Percentiles rank a stretch among this genome's conserved stretches.
These are phyloP conservation scores for Apiospora arundinis DNA, from an alignment of 2,329 filamentous ascomycete genomes.

Conservation along the genomic window DNA sequence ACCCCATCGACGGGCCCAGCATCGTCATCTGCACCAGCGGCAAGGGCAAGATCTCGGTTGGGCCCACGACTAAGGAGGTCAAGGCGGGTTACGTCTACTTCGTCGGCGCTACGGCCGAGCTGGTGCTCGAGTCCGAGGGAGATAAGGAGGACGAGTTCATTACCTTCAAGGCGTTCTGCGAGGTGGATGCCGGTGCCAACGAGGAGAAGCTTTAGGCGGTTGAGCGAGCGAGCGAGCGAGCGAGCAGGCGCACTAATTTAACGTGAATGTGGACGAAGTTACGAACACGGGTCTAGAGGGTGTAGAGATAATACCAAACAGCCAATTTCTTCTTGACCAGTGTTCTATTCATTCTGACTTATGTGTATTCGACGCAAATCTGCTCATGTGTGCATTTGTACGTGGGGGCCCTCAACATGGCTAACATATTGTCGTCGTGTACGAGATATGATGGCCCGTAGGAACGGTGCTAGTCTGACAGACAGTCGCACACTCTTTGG, in stretches of 20 bases:
- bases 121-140: slow-evolving; percentile 73
- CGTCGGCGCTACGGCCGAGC: slow-evolving; percentile 86
- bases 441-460: no score
- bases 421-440: no score
- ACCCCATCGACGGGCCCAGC: slow-evolving; percentile 85
- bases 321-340: no score
- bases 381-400: no score
- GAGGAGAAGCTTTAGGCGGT: slow-evolving; percentile 29
- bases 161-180: slow-evolving; percentile 94
- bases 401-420: no score
- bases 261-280: not conserved
- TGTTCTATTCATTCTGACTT: no score
- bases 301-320: no score
- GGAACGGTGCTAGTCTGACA: no score
- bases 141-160: slow-evolving; percentile 73
- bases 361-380: no score
- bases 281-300: not conserved
- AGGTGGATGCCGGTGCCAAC: slow-evolving; percentile 60
- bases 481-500: no score
- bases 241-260: not conserved
- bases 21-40: slow-evolving; percentile 91
- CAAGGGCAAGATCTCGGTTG: slow-evolving; percentile 82
- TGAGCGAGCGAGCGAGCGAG: not conserved
- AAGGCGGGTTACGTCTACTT: slow-evolving; percentile 79
- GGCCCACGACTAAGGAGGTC: slow-evolving; percentile 77